Evolutionary conservation across 2,329 filamentous ascomycete genomes (phyloP).

Genomic region (Domatiomyces globalis): DNA sequence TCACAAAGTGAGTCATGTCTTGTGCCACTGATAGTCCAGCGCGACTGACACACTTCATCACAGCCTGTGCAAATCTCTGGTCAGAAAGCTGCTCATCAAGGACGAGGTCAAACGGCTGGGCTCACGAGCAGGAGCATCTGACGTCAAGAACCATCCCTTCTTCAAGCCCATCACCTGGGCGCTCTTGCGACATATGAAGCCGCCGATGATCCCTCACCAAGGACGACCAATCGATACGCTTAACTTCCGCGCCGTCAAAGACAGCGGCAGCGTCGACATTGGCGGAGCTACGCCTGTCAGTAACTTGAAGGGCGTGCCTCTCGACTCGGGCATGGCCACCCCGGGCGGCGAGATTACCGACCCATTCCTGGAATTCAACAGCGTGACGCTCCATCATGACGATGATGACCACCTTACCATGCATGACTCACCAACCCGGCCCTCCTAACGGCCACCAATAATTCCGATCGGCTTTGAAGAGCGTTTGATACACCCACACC

Average conservation of each 20-base stretch:
- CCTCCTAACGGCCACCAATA: background rate
- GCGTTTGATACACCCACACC: background rate
- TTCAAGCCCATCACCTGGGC: conserved; percentile 96
- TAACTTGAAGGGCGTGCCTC: conserved; percentile 59
- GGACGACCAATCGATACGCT: conserved; percentile 83
- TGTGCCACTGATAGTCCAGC: conserved; percentile 1
- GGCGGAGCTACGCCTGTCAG: conserved; percentile 30
- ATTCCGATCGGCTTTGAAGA: background rate
- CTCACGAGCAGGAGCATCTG: conserved; percentile 84
- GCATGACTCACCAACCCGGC: background rate
- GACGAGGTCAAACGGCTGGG: conserved; percentile 89
- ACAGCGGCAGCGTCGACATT: conserved; percentile 78
- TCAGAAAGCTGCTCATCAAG: conserved; percentile 93
- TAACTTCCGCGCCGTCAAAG: conserved; percentile 97
- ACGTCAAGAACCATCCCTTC: conserved; percentile 92
- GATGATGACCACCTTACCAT: conserved; percentile 49
- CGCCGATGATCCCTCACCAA: conserved; percentile 86
- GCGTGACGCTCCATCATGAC: conserved; percentile 91
- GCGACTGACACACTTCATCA: conserved; percentile 21
- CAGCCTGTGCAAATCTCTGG: conserved; percentile 90
- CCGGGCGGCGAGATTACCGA: conserved; percentile 70
- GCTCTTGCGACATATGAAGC: conserved; percentile 91
- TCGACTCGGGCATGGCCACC: conserved; percentile 74
- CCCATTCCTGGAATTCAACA: conserved; percentile 98
- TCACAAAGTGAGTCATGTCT: conserved; percentile 63